Conservation (phyloP, 148 eudicot genomes). For the Arbutus unedo region DNA sequence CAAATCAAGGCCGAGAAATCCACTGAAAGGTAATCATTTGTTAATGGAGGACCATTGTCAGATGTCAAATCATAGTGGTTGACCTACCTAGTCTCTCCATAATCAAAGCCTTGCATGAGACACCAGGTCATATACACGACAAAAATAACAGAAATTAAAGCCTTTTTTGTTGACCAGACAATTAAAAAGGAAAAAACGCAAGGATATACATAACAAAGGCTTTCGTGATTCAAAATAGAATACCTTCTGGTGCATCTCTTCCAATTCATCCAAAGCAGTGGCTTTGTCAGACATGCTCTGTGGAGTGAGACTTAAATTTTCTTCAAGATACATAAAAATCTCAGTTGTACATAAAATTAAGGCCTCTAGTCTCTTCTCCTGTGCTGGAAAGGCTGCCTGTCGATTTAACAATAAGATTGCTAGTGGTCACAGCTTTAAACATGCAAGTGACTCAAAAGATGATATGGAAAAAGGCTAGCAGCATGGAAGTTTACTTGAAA, state of each 20-base stretch:
- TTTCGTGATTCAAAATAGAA: not conserved
- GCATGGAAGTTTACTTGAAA: not conserved
- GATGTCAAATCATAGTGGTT: not conserved
- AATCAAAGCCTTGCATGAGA: conserved; percentile 10
- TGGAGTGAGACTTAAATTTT: conserved; percentile 80
- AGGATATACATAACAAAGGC: not conserved
- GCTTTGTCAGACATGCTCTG: conserved; percentile 79
- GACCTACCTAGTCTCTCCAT: not conserved
- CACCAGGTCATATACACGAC: not conserved
- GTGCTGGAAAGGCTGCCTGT: conserved; percentile 90
- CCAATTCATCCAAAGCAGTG: conserved; percentile 78
- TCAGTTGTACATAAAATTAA: conserved; percentile 69
- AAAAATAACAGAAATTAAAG: not conserved
- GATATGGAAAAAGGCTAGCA: not conserved
- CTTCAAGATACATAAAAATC: conserved; percentile 72
- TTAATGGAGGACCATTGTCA: not conserved
- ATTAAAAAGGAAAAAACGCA: not conserved
- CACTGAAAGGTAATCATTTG: conserved; percentile 1
- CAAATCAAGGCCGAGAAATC: not conserved
- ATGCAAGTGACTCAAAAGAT: not conserved
- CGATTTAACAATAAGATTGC: conserved; percentile 14
- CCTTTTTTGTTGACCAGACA: not conserved
- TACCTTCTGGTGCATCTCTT: conserved; percentile 92
- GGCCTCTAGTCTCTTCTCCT: conserved; percentile 86
- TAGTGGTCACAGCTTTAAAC: not conserved